Base-by-base conservation (phyloP, 495 filamentous ascomycete genomes). In the Daldinia bambusicola region DNA sequence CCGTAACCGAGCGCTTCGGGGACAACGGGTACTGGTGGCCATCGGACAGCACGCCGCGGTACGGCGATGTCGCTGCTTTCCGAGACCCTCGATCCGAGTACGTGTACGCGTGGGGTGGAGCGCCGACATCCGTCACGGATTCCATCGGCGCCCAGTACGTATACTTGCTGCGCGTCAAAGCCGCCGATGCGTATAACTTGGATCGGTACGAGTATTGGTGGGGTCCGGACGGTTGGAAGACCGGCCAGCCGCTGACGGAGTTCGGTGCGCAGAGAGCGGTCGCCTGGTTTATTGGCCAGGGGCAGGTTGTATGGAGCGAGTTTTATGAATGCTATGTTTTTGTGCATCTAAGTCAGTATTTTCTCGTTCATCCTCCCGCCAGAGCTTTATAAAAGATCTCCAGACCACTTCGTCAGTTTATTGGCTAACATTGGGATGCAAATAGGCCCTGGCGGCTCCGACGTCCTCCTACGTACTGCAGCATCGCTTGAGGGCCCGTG, bases 151-250 rank as follows among this genome's bases (percentile, higher is more conserved):
- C 43, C 7, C 43, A 48, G 43, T 48, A 48, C 43, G 18, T 48
- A 8, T 48, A 22, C 18, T 8, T 48, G 1, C n/a, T 20, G 20
- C 43, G 43, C 14, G 43, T 48, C 5, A 20, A 20, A 9, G 43
- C 18, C 7, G 43, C 16, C 9, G 43, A 48, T 20, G 43, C 18
- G 9, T 48, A 48, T 8, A 8, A 20, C 16, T 48, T 48, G 43
- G 43, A 12, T 10, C 43, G 43, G 43, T 48, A 48, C 43, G 43
- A 48, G 18, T 48, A 48, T 8, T 48, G 43, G 43, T 48, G 43
- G 43, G 43, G 43, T 1, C 43, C 43, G 2, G 8, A 48, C 2
- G 18, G 43, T 4, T 48, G 43, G 43, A 48, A 20, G 43, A 48
- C 16, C 16, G 43, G 18, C 2, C 7, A 48, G 6, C 43, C 18